Base-by-base conservation (phyloP, 176 grass and related monocot species). In the Zizania latifolia region DNA sequence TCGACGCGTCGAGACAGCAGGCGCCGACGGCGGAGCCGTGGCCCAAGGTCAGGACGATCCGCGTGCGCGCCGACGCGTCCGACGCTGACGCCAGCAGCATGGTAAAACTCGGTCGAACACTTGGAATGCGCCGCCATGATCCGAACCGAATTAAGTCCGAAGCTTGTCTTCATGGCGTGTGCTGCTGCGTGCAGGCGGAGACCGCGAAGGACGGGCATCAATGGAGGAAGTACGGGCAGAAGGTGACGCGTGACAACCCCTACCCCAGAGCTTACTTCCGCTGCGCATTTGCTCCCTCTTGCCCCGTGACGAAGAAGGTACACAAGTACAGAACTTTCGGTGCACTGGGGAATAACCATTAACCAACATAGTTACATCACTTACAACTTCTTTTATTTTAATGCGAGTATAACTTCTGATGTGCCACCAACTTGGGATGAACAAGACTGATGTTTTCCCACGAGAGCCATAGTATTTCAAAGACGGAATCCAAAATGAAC, bases 221-320 rank as follows among this genome's bases (percentile, higher is more conserved):
- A 1, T 87, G 85, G 85, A 17, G 74, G 27, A 87, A 87, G 61
- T 87, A 87, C 33, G 85, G 89, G 46, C 86, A 92, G 64, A 92
- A 92, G 65, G 75, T 92, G 39, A 92, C 89, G 5, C 83, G 82
- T 12, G 86, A 88, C 78, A 92, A 88, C 70, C 89, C 86, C 8
- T 75, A 79, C 48, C 89, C 86, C 0, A 76, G 89, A 60, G 64
- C 79, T 40, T 92, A 88, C 82, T 92, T 80, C 58, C 79, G 89
- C 12, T 92, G 89, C 69, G 86, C 75, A 2, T 83, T 88, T 33
- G 32, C 82, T 4, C 82, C 89, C 16, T 76, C 85, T 17, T 92
- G 89, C 62, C 89, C 86, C 4, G 82, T 83, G 5, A 92, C 66
- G 63, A 92, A 92, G 82, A 92, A 83, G 82, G 89, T 87, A 23